Conservation (phyloP, 257 asterid genomes). For the Scutellaria minor region DNA sequence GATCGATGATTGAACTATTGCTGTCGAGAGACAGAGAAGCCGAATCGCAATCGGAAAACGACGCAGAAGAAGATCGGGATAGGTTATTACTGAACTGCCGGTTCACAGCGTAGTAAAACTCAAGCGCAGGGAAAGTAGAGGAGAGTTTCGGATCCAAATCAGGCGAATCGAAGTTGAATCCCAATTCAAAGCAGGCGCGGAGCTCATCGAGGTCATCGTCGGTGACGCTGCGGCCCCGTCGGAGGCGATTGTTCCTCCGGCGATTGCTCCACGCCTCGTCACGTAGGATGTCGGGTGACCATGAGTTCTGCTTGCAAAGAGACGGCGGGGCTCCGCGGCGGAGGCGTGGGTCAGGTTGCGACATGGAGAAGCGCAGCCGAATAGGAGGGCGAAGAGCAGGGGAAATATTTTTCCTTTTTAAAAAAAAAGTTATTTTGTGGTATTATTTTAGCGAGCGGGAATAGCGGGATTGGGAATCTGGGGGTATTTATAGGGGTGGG, state of each 20-base stretch:
- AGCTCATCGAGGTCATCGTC: constrained; percentile 76
- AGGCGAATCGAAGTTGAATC: constrained; percentile 64
- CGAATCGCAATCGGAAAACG: constrained; percentile 48
- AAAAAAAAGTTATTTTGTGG: neutral
- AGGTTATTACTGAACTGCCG: constrained; percentile 36
- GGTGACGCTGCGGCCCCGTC: constrained; percentile 54
- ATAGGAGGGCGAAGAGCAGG: neutral
- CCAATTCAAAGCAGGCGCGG: constrained; percentile 71
- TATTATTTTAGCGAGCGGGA: constrained; percentile 40
- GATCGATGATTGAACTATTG: constrained; percentile 47
- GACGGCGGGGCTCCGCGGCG: constrained; percentile 36
- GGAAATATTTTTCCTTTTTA: neutral
- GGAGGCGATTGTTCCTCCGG: constrained; percentile 36
- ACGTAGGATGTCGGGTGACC: constrained; percentile 65
- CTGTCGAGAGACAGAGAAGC: constrained; percentile 34
- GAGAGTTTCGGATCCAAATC: constrained; percentile 66
- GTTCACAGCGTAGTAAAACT: constrained; percentile 60
- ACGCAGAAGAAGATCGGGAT: constrained; percentile 55
- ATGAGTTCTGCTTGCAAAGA: constrained; percentile 62
- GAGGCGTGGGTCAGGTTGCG: constrained; percentile 35
- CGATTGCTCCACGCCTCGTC: constrained; percentile 67
- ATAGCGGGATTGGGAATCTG: constrained; percentile 31
- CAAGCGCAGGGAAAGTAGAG: constrained; percentile 68
- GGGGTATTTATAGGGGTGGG: constrained; percentile 28
- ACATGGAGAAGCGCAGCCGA: constrained; percentile 41